Evolutionary conservation across 2,329 filamentous ascomycete genomes (phyloP).

Genomic region (Curvularia lunata): DNA sequence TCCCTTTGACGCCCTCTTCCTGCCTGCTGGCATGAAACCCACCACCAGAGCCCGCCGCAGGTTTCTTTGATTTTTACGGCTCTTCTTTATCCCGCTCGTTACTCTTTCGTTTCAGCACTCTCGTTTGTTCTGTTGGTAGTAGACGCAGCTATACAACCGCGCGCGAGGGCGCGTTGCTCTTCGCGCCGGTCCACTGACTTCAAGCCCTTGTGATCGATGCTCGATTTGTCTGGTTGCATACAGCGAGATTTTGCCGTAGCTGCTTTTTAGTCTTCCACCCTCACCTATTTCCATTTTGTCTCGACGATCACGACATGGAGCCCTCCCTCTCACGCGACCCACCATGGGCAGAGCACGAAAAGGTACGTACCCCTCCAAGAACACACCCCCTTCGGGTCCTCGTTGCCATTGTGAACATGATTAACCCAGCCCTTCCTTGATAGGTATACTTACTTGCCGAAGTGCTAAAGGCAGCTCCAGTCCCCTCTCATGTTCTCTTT

Average conservation of each 20-base stretch:
- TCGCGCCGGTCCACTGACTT: constrained; percentile 43
- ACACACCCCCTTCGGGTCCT: constrained; percentile 4
- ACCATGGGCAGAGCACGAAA: constrained; percentile 56
- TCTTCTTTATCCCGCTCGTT: constrained; percentile 37
- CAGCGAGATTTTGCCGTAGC: constrained; percentile 32
- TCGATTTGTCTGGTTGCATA: constrained; percentile 47
- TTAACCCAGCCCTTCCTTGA: constrained; percentile 18
- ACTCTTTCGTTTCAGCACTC: constrained; percentile 39
- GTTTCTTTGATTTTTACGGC: constrained; percentile 35
- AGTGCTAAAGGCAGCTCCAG: constrained; percentile 56
- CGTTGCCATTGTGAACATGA: not conserved
- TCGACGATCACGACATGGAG: constrained; percentile 46
- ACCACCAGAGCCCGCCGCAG: constrained; percentile 32
- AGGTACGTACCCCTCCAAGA: constrained; percentile 45
- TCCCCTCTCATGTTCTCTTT: constrained; percentile 53
- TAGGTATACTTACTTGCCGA: constrained; percentile 58
- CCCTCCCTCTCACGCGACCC: constrained; percentile 45
- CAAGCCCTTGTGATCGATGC: constrained; percentile 45
- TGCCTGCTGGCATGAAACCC: constrained; percentile 40
- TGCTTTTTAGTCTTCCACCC: constrained; percentile 42
- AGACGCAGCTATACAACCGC: constrained; percentile 35
- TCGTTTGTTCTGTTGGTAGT: constrained; percentile 42
- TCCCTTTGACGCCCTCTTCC: constrained; percentile 21
- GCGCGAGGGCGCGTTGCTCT: constrained; percentile 33
- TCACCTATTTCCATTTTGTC: constrained; percentile 19